A percentile compares a stretch with the other conserved stretches of the same genome.
These are phyloP conservation scores for Carex pumila DNA, from an alignment of 176 grass and related monocot species.

Conservation along the genomic window DNA sequence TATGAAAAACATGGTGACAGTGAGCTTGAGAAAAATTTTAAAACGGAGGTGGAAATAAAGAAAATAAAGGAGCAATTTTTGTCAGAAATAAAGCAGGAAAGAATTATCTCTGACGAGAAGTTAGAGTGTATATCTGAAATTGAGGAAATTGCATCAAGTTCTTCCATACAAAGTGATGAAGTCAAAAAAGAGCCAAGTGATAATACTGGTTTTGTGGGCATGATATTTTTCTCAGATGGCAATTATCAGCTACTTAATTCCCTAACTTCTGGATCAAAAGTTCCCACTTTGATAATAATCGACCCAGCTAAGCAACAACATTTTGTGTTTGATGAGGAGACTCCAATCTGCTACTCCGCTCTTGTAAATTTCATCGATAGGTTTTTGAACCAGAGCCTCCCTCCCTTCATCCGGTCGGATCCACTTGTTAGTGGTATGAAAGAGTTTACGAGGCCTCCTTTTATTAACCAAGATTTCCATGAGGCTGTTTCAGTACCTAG, in stretches of 20 bases:
- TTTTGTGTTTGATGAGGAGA: constrained; percentile 58
- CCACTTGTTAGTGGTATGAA: constrained; percentile 35
- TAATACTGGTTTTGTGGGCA: constrained; percentile 40
- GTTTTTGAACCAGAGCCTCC: constrained; percentile 64
- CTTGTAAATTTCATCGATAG: constrained; percentile 63
- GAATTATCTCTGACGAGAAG: background rate
- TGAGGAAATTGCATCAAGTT: constrained; percentile 28
- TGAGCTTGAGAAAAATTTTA: background rate
- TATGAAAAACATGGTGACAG: background rate
- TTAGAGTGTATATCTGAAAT: background rate
- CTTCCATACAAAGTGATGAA: constrained; percentile 10
- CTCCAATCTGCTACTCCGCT: constrained; percentile 43
- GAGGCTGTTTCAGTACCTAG: constrained; percentile 79
- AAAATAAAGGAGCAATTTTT: constrained; percentile 11
- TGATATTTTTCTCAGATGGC: constrained; percentile 80
- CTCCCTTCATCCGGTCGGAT: constrained; percentile 43
- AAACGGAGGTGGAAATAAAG: background rate
- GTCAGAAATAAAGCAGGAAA: constrained; percentile 27
- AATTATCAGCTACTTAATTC: constrained; percentile 56
- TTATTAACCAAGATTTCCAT: constrained; percentile 80
- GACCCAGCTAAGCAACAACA: constrained; percentile 63
- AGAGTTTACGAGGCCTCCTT: constrained; percentile 71
- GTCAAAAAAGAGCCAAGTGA: background rate
- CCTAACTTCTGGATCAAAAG: constrained; percentile 65
- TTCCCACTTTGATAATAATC: constrained; percentile 82